Percentiles rank a stretch among this genome's conserved stretches.
These are phyloP conservation scores for Apostasia ramifera DNA, from an alignment of 106 monocot species.

Conservation along the genomic window DNA sequence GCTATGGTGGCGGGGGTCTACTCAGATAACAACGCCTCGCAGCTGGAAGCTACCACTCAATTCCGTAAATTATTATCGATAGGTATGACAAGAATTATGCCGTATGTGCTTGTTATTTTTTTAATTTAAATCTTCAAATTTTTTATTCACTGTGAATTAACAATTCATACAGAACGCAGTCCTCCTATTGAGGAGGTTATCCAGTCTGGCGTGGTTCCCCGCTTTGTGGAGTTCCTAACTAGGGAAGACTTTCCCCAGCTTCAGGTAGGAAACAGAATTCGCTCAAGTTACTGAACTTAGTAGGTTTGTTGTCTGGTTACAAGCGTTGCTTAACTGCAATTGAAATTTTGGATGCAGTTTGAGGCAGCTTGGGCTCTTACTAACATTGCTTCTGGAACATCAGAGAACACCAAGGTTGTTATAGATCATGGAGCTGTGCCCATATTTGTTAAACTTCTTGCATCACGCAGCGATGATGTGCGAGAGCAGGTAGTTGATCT, in stretches of 20 bases:
- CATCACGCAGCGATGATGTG: slow-evolving; percentile 48
- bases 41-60: slow-evolving; percentile 62
- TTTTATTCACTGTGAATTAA: neutral
- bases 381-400: slow-evolving; percentile 57
- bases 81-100: slow-evolving; percentile 19
- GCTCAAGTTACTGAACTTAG: too few species aligned
- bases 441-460: slow-evolving; percentile 52
- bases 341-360: slow-evolving; percentile 26
- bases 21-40: slow-evolving; percentile 30
- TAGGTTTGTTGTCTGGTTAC: too few species aligned
- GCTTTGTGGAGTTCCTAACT: slow-evolving; percentile 56
- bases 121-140: neutral
- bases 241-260: slow-evolving; percentile 77
- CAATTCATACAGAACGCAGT: slow-evolving; percentile 32
- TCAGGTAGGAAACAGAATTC: slow-evolving; percentile 24
- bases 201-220: slow-evolving; percentile 58
- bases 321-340: neutral
- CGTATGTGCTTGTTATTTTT: neutral
- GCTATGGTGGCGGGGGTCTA: slow-evolving; percentile 60
- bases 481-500: slow-evolving; percentile 42
- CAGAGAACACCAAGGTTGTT: slow-evolving; percentile 56
- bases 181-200: slow-evolving; percentile 82
- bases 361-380: slow-evolving; percentile 60
- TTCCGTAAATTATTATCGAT: slow-evolving; percentile 69
- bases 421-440: slow-evolving; percentile 54